Evolutionary conservation across 192 early-diverging fungal species (phyloP), one percentile per base, ranked within the genome.

Genomic region (Coemansia sp.): DNA sequence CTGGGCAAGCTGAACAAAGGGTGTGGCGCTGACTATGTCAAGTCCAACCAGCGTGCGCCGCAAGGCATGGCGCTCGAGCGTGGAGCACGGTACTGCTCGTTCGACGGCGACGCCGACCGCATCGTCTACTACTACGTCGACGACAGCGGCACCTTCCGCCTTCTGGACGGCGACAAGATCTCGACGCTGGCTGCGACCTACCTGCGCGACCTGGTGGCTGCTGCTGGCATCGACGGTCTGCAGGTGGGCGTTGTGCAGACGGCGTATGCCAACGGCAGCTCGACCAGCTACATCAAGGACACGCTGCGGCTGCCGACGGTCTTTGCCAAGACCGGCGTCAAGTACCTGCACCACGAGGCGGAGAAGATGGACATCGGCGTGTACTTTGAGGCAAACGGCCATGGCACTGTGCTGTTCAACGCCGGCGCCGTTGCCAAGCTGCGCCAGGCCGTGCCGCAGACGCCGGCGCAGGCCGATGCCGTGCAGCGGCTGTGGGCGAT

Each of bases 321-420:
- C 20, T 97, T 94, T 80, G 94, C 95, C 27, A 84, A 91, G 44
- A 99, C 97, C 8, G 97, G 97, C 61, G 97, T 99, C 61, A 99
- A 99, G 87, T 89, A 99, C 81, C 83, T 99, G 67, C 97, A 99
- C 70, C 97, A 99, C 74, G 95, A 95, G 64, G 97, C 97, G 29
- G 89, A 93, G 74, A 89, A 92, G 67, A 98, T 94, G 79, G 93
- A 96, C 75, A 89, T 98, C 63, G 97, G 97, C 70, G 94, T 98
- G 38, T 99, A 99, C 85, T 99, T 99, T 89, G 97, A 99, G 79
- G 97, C 97, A 41, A 99, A 99, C 65, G 97, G 97, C 58, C 97
- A 99, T 73, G 97, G 97, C 55, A 99, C 97, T 19, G 91, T 98
- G 47, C 83, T 99, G 61, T 99, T 99, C 78, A 98, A 92, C 72